Percentiles rank a stretch among this genome's conserved stretches.
Conservation (phyloP, 495 filamentous ascomycete genomes). For the Xylaria flabelliformis region DNA sequence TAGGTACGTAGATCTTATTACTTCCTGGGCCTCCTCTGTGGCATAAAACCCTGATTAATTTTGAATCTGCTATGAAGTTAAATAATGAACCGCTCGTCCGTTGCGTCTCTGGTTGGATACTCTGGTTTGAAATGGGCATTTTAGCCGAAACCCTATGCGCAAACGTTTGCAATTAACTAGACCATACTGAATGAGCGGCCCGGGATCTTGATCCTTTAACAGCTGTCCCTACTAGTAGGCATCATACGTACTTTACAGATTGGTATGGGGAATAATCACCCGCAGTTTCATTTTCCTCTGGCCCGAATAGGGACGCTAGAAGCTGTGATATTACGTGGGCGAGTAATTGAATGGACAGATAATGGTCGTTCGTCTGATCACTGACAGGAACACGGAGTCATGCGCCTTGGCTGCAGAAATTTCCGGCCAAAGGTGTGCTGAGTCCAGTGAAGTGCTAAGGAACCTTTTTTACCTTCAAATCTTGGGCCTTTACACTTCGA, state of each 20-base stretch:
- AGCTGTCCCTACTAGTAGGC: neutral
- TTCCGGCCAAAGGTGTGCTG: neutral
- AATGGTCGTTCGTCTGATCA: neutral
- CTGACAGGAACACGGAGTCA: neutral
- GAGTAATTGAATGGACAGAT: neutral
- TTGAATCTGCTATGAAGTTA: neutral
- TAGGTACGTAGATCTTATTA: neutral
- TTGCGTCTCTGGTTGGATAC: neutral
- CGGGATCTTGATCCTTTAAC: neutral
- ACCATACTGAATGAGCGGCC: constrained; percentile 2
- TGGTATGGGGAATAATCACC: neutral
- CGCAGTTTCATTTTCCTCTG: constrained; percentile 9
- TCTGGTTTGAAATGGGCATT: neutral
- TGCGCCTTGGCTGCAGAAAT: neutral
- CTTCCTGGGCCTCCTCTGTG: neutral
- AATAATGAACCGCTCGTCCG: neutral
- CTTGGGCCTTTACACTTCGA: neutral
- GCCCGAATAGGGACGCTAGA: neutral
- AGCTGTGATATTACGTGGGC: neutral
- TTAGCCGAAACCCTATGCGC: constrained; percentile 6
- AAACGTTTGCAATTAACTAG: neutral
- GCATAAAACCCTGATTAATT: neutral
- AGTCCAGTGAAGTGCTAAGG: neutral
- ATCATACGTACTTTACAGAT: neutral
- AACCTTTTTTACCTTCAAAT: neutral